These are phyloP conservation scores for Salvia hispanica DNA, from an alignment of 257 asterid species.

Conservation along the genomic window DNA sequence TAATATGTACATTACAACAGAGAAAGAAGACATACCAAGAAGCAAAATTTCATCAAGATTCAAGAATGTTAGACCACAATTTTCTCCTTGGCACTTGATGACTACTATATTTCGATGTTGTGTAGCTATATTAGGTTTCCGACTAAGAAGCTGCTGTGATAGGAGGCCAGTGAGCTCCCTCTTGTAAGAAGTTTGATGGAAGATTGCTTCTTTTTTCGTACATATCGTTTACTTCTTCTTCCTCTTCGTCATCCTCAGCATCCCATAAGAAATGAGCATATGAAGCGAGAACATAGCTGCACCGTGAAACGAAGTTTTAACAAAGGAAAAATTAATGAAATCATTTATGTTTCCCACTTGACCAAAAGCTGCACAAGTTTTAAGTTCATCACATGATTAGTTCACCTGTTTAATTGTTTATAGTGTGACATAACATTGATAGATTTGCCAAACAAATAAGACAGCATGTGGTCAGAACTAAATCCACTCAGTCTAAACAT, in stretches of 20 bases:
- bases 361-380: not conserved
- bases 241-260: slow-evolving; percentile 52
- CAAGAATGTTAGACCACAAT: not conserved
- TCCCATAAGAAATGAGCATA: slow-evolving; percentile 94
- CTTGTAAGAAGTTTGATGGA: slow-evolving; percentile 35
- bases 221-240: slow-evolving; percentile 35
- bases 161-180: slow-evolving; percentile 48
- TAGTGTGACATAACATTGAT: not conserved
- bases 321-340: not conserved
- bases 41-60: slow-evolving; percentile 15
- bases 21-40: slow-evolving; percentile 28
- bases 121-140: slow-evolving; percentile 20
- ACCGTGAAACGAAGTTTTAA: slow-evolving; percentile 16
- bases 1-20: slow-evolving; percentile 37
- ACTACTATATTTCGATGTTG: slow-evolving; percentile 17
- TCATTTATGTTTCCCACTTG: not conserved
- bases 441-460: not conserved
- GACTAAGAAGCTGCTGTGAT: slow-evolving; percentile 64
- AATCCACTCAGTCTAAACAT: slow-evolving; percentile 3
- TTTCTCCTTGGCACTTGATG: slow-evolving; percentile 22
- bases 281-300: slow-evolving; percentile 78
- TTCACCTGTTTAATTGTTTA: not conserved
- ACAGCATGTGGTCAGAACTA: not conserved
- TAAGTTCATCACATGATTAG: not conserved
- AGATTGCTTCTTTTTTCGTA: slow-evolving; percentile 34